Evolutionary conservation across 2,329 filamentous ascomycete species (phyloP), one percentile per base, ranked within the genome.

Genomic region (Samsoniella hepiali): DNA sequence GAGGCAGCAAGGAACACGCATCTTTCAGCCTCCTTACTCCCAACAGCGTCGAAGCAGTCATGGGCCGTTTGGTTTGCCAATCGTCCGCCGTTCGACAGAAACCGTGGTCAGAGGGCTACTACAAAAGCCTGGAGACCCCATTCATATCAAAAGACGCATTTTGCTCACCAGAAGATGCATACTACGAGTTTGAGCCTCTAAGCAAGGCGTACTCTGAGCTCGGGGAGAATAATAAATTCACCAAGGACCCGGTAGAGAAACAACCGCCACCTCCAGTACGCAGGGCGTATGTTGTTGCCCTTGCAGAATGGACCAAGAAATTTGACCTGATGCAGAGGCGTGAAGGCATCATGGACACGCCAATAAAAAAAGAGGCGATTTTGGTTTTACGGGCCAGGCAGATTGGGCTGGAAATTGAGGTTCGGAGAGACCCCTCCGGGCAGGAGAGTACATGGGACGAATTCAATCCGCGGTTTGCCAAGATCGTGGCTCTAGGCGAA

Each of bases 171-270:
- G 29, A 44, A 11, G 58, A 62, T 11, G 58, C 58, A 1, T 62
- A 62, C 50, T 45, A 45, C 40, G 50, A 62, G 50, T 55, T 62
- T 47, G 58, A 62, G 40, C 58, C 58, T 6, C 47, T 60, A 7
- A 32, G 58, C 47, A 51, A 31, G 47, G 34, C 45, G 27, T 60
- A 60, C 47, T 40, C 17, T 40, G 58, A 60, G 58, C 58, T 60
- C 17, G 13, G 31, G 27, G 58, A 60, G 47, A 32, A 38, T 9
- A 60, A 60, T 36, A 60, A 60, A 34, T 60, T 42, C 22, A 42
- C 53, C 9, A 42, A 8, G 32, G 47, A 53, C 38, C 45, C 47
- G 13, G 27, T 22, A 7, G 7, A 51, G 9, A 51, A 42, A 13
- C 47, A 36, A 7, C 58, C 58, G 2, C 2, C 22, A 11, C 3